Conservation (phyloP, 306 rosid genomes). For the Lagenaria siceraria region DNA sequence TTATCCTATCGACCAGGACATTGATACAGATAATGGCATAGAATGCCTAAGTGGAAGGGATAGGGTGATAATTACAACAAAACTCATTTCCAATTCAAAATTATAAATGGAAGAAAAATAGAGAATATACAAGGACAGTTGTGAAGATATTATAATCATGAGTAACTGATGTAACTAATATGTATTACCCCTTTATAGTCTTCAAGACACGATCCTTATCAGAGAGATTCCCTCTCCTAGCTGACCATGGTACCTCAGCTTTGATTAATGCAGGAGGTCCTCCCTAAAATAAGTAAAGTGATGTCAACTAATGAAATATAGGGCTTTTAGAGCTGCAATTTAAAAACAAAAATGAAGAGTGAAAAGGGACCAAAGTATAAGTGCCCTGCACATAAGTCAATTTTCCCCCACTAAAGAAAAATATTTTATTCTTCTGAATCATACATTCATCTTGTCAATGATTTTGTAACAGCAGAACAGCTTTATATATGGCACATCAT, state of each 20-base stretch:
- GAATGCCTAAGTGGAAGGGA: not conserved
- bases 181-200: conserved; percentile 82
- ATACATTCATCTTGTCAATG: not conserved
- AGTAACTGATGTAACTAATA: not conserved
- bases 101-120: not conserved
- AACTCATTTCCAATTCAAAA: not conserved
- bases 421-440: not conserved
- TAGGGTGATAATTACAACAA: not conserved
- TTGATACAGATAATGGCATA: not conserved
- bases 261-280: conserved; percentile 67
- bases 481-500: not conserved
- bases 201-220: conserved; percentile 87
- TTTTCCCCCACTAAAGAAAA: not conserved
- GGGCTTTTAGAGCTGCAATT: not conserved
- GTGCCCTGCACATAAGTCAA: not conserved
- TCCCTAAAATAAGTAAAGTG: conserved; percentile 29
- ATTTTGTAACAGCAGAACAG: not conserved
- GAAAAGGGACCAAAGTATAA: not conserved
- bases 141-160: not conserved
- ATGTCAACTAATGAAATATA: not conserved
- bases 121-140: not conserved
- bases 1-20: not conserved
- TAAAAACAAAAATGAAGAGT: not conserved
- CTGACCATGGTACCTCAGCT: conserved; percentile 97
- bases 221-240: conserved; percentile 66